A percentile compares a stretch with the other conserved stretches of the same genome.
Conservation (phyloP, 2,329 filamentous ascomycete species). For the Mollisia scopiformis region DNA sequence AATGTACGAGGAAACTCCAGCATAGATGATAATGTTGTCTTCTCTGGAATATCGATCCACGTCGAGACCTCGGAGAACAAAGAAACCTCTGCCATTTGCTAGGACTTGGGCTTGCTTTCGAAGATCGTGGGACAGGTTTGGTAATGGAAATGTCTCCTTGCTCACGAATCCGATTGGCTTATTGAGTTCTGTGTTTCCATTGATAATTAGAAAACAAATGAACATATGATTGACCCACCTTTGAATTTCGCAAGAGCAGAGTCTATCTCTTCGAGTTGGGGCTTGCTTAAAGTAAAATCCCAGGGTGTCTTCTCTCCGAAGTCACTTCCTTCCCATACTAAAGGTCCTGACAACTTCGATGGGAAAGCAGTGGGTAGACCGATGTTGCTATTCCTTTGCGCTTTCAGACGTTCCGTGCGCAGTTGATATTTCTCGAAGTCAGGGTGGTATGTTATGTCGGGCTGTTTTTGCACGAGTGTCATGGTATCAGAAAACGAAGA, state of each 20-base stretch:
- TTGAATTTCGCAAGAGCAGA: conserved; percentile 43
- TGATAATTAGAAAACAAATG: not conserved
- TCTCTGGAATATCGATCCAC: conserved; percentile 40
- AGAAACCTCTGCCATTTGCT: conserved; percentile 46
- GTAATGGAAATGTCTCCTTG: conserved; percentile 46
- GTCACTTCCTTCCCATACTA: conserved; percentile 60
- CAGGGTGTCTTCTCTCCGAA: conserved; percentile 53
- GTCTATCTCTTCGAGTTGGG: conserved; percentile 55
- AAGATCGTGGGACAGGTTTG: conserved; percentile 38
- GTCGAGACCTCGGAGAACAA: conserved; percentile 45
- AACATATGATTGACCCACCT: conserved; percentile 20
- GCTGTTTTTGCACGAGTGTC: conserved; percentile 41
- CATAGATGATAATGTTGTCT: conserved; percentile 45
- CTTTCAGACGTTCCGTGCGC: conserved; percentile 48
- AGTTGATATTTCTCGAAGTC: conserved; percentile 56
- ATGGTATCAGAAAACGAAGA: not conserved
- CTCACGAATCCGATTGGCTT: conserved; percentile 45
- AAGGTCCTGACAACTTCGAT: conserved; percentile 46
- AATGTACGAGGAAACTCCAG: conserved; percentile 46
- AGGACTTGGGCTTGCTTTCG: conserved; percentile 39
- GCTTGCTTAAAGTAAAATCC: conserved; percentile 51
- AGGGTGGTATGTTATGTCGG: conserved; percentile 61
- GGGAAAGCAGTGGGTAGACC: conserved; percentile 55
- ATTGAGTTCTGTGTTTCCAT: conserved; percentile 12
- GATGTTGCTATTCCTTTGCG: conserved; percentile 43